phyloP scores from a whole-genome alignment of 2,329 filamentous ascomycete genomes.

The Lithohypha guttulata region DNA sequence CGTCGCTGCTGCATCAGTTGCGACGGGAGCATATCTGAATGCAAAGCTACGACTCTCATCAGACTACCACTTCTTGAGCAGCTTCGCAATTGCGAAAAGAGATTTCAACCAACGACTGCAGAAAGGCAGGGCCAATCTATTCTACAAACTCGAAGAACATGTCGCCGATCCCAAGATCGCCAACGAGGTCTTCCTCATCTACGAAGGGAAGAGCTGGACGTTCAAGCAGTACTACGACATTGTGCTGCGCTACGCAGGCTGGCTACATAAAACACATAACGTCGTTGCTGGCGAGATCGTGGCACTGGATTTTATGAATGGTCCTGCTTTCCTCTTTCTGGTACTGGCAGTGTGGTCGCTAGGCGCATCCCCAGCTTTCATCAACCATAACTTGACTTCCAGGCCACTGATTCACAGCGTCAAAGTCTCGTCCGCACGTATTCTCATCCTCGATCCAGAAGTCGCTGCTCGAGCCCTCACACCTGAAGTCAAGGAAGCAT shows the following conservation, averaged over 20 bases:
- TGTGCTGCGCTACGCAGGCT: constrained; percentile 61
- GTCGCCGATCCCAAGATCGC: constrained; percentile 47
- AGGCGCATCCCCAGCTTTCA: constrained; percentile 71
- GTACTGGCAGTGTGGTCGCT: constrained; percentile 72
- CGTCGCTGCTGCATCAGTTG: constrained; percentile 48
- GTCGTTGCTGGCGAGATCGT: constrained; percentile 65
- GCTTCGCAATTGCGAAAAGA: constrained; percentile 37
- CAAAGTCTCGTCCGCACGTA: constrained; percentile 51
- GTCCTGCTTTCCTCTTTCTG: constrained; percentile 64
- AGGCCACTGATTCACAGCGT: constrained; percentile 65
- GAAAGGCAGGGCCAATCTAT: constrained; percentile 55
- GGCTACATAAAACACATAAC: constrained; percentile 54
- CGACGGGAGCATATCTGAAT: constrained; percentile 60
- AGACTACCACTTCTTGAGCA: constrained; percentile 50
- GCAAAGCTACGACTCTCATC: constrained; percentile 57
- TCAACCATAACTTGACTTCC: constrained; percentile 71
- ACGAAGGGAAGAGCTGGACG: constrained; percentile 58
- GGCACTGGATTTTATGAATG: constrained; percentile 72
- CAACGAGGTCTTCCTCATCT: constrained; percentile 50
- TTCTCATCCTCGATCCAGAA: constrained; percentile 62
- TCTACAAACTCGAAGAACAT: constrained; percentile 62
- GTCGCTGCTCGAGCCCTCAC: constrained; percentile 42
- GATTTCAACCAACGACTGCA: constrained; percentile 39
- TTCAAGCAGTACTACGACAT: constrained; percentile 66
- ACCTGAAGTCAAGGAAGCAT: constrained; percentile 30